Conservation (phyloP, 352 stramenopile species). For the Globisporangium takayamanum region DNA sequence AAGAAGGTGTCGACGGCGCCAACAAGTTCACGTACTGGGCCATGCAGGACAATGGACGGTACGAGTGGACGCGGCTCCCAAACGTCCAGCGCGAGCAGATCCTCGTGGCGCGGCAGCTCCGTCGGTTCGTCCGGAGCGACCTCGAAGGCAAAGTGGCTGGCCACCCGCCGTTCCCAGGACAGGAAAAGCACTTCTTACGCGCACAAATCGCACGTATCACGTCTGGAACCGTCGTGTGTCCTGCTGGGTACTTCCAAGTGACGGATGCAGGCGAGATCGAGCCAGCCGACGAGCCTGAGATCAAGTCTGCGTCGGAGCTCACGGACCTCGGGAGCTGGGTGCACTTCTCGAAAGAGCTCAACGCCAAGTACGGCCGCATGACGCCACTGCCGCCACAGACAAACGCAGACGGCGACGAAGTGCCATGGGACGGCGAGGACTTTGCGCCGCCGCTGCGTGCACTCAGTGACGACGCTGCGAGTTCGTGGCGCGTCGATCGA, state of each 20-base stretch:
- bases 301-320: constrained; percentile 71
- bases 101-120: constrained; percentile 65
- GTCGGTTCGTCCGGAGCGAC: constrained; percentile 73
- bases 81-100: constrained; percentile 75
- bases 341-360: constrained; percentile 87
- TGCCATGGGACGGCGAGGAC: constrained; percentile 59
- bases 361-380: constrained; percentile 68
- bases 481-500: constrained; percentile 70
- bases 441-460: constrained; percentile 49
- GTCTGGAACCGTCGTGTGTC: constrained; percentile 70
- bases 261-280: constrained; percentile 64
- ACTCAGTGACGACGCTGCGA: constrained; percentile 57
- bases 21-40: constrained; percentile 92
- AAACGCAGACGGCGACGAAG: constrained; percentile 65
- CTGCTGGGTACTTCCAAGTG: constrained; percentile 78
- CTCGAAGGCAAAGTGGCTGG: constrained; percentile 70
- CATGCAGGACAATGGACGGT: constrained; percentile 71
- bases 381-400: constrained; percentile 62
- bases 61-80: constrained; percentile 81
- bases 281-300: constrained; percentile 57
- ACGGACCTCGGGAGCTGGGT: constrained; percentile 72
- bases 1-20: constrained; percentile 53
- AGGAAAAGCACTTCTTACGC: constrained; percentile 82
- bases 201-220: constrained; percentile 89
- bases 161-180: constrained; percentile 86